Percentiles rank a stretch among this genome's conserved stretches.
Conservation (phyloP, 257 asterid species). For the Euphrasia confusa region DNA sequence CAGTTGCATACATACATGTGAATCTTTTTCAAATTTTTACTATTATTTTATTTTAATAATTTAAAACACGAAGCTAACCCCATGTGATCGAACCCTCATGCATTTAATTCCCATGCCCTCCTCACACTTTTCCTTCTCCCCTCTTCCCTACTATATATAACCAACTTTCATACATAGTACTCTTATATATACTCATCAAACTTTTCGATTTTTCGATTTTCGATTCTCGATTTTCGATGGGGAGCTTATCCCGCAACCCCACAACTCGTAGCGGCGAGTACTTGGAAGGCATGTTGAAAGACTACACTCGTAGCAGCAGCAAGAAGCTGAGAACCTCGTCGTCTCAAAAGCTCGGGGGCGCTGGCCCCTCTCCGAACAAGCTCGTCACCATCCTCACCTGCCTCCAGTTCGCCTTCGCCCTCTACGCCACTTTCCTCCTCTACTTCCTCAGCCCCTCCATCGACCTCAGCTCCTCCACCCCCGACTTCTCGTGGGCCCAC, state of each 20-base stretch:
- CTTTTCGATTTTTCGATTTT: no score
- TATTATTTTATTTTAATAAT: no score
- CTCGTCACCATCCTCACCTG: slow-evolving; percentile 67
- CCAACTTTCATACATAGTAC: slow-evolving; percentile 18
- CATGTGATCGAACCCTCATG: slow-evolving; percentile 76
- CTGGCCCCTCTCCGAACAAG: slow-evolving; percentile 36
- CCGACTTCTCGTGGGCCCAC: slow-evolving; percentile 75
- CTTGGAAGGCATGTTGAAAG: slow-evolving; percentile 72
- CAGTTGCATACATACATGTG: no score
- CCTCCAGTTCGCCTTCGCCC: slow-evolving; percentile 77
- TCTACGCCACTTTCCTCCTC: slow-evolving; percentile 76
- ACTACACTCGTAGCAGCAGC: slow-evolving; percentile 30
- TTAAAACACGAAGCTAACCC: no score
- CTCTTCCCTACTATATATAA: slow-evolving; percentile 24
- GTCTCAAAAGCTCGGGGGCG: not conserved
- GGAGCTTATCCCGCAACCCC: slow-evolving; percentile 31
- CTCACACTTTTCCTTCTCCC: slow-evolving; percentile 37
- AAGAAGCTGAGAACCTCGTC: no score
- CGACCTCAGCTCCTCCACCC: slow-evolving; percentile 47
- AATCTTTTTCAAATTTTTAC: not conserved
- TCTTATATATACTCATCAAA: slow-evolving; percentile 1
- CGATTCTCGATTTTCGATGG: slow-evolving; percentile 25
- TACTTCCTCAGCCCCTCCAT: slow-evolving; percentile 74
- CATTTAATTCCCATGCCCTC: slow-evolving; percentile 52
- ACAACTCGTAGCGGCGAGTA: slow-evolving; percentile 52